A percentile compares a stretch with the other conserved stretches of the same genome.
Conservation (phyloP, 148 eudicot genomes). For the Amaranthus cruentus region DNA sequence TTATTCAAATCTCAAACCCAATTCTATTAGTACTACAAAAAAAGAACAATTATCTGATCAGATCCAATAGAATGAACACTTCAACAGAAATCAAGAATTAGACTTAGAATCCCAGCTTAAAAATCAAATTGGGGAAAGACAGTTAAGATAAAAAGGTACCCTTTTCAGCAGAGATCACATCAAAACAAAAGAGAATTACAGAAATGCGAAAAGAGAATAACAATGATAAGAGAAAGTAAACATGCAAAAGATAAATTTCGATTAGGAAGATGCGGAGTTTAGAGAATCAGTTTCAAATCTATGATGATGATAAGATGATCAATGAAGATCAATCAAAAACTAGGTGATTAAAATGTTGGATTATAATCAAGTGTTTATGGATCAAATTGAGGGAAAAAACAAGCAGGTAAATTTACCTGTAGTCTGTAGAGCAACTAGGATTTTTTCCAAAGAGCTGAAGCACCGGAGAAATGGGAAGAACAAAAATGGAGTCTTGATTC, state of each 20-base stretch:
- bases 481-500: no score
- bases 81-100: neutral
- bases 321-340: neutral
- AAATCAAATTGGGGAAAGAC: neutral
- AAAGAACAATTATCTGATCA: neutral
- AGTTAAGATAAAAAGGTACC: constrained; percentile 16
- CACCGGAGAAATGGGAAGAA: neutral
- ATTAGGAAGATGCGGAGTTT: constrained; percentile 2
- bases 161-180: constrained; percentile 10
- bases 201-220: neutral
- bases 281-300: constrained; percentile 21
- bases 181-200: constrained; percentile 13
- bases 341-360: neutral
- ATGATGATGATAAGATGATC: constrained; percentile 4
- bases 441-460: neutral
- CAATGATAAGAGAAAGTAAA: neutral
- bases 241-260: neutral
- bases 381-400: neutral
- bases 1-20: neutral
- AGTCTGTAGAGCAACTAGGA: neutral
- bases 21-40: neutral
- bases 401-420: constrained; percentile 8
- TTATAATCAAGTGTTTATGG: neutral
- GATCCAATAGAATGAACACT: constrained; percentile 1
- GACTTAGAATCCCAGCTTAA: neutral